These are phyloP conservation scores for Themeda triandra DNA, from an alignment of 176 grass and related monocot species.

Conservation along the genomic window DNA sequence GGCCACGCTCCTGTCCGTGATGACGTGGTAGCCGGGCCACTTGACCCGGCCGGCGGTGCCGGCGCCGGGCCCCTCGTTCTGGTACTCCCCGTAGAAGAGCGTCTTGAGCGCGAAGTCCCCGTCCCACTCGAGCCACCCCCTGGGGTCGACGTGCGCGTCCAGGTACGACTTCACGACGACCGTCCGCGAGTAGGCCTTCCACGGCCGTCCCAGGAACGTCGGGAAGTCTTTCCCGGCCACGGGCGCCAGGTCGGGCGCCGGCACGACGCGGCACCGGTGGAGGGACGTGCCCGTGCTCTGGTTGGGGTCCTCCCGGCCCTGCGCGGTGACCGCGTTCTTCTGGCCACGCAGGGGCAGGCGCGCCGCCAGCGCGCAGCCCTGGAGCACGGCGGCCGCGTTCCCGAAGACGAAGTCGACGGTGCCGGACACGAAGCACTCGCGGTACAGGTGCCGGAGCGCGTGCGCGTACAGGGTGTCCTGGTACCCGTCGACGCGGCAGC, in stretches of 20 bases:
- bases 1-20: constrained; percentile 44
- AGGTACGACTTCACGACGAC: constrained; percentile 53
- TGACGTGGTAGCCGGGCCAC: constrained; percentile 59
- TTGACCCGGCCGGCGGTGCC: constrained; percentile 32
- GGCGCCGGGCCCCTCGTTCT: constrained; percentile 47
- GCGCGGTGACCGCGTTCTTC: constrained; percentile 58
- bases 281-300: constrained; percentile 60
- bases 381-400: constrained; percentile 48
- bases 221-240: constrained; percentile 11
- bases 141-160: constrained; percentile 32
- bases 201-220: constrained; percentile 57
- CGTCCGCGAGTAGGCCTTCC: constrained; percentile 66
- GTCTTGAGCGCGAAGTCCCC: constrained; percentile 51
- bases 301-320: constrained; percentile 67
- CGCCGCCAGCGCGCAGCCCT: constrained; percentile 47
- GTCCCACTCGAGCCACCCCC: constrained; percentile 60
- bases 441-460: constrained; percentile 53
- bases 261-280: constrained; percentile 50
- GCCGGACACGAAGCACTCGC: constrained; percentile 50
- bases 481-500: constrained; percentile 34
- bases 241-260: constrained; percentile 41
- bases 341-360: constrained; percentile 42
- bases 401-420: constrained; percentile 74
- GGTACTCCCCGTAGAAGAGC: constrained; percentile 59
- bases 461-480: constrained; percentile 63